Evolutionary conservation across 164 flowering plant genomes (phyloP).

Genomic region (Stephania cephalantha): DNA sequence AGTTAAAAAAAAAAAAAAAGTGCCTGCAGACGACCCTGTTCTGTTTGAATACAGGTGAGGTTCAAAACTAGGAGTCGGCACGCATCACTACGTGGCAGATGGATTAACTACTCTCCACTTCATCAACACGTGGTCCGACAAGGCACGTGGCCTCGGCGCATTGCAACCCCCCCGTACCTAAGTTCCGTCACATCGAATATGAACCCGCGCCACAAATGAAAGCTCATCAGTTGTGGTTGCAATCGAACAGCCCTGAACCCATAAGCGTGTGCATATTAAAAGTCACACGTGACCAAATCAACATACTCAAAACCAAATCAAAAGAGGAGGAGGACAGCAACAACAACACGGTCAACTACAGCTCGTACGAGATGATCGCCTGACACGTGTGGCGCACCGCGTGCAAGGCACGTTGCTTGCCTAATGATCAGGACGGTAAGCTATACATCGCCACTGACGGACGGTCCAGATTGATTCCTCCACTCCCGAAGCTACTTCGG

Average conservation of each 20-base stretch:
- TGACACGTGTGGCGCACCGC: constrained; percentile 45
- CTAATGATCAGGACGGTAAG: constrained; percentile 36
- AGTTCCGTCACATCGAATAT: constrained; percentile 59
- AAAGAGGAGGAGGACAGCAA: constrained; percentile 17
- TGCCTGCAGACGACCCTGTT: too few relatives aligned
- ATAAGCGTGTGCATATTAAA: constrained; percentile 33
- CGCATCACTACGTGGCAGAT: constrained; percentile 72
- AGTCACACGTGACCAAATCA: constrained; percentile 38
- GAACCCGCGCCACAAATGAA: constrained; percentile 39
- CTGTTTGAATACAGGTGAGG: constrained; percentile 4
- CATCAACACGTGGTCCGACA: constrained; percentile 60
- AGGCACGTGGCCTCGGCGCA: constrained; percentile 57
- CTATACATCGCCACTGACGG: constrained; percentile 48
- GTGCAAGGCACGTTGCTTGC: constrained; percentile 38
- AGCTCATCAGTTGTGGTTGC: neutral
- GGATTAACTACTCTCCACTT: constrained; percentile 66
- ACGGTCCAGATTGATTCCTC: constrained; percentile 31
- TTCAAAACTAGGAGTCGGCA: constrained; percentile 63
- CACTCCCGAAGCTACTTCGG: constrained; percentile 49
- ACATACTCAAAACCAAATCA: constrained; percentile 37
- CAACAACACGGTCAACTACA: constrained; percentile 24
- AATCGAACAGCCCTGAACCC: constrained; percentile 6
- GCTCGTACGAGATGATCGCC: constrained; percentile 48
- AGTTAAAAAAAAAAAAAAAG: too few relatives aligned
- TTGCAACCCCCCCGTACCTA: constrained; percentile 54